Evolutionary conservation across 192 early-diverging fungal genomes (phyloP).

Genomic region (Podochytrium sp.): DNA sequence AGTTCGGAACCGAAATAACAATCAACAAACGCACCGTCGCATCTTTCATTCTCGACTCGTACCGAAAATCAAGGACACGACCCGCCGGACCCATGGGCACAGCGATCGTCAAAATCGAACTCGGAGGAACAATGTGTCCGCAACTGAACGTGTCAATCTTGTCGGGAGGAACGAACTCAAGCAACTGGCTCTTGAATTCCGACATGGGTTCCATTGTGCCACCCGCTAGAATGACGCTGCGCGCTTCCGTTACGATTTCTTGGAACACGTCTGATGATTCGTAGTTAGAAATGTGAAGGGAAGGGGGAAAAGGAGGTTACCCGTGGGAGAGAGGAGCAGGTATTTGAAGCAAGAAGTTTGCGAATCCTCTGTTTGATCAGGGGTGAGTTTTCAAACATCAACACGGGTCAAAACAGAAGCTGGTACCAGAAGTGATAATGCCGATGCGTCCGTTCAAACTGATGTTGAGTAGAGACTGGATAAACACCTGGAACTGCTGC

Average conservation of each 20-base stretch:
- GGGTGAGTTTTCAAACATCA: neutral
- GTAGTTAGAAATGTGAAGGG: too few species aligned
- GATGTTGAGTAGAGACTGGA: conserved; percentile 46
- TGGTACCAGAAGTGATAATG: conserved; percentile 30
- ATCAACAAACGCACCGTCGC: conserved; percentile 45
- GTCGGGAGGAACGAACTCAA: conserved; percentile 51
- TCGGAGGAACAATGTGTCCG: conserved; percentile 81
- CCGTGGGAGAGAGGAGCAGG: conserved; percentile 85
- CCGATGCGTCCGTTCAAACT: conserved; percentile 77
- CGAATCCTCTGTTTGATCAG: neutral
- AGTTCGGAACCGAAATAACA: neutral
- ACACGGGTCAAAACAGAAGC: neutral
- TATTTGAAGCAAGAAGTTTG: conserved; percentile 66
- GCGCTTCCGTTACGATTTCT: conserved; percentile 76
- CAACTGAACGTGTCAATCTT: conserved; percentile 73
- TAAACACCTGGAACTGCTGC: conserved; percentile 35
- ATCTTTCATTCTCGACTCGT: conserved; percentile 56
- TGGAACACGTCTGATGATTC: conserved; percentile 75
- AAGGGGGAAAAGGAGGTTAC: too few species aligned
- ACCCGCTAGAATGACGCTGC: conserved; percentile 85
- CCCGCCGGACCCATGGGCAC: conserved; percentile 70
- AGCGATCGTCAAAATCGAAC: conserved; percentile 72
- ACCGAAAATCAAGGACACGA: conserved; percentile 68
- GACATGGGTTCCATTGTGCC: conserved; percentile 91
- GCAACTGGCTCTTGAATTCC: conserved; percentile 50